Percentiles rank a stretch among this genome's conserved stretches.
phyloP scores from a whole-genome alignment of 352 stramenopile genomes.

The Pythium sp. region DNA sequence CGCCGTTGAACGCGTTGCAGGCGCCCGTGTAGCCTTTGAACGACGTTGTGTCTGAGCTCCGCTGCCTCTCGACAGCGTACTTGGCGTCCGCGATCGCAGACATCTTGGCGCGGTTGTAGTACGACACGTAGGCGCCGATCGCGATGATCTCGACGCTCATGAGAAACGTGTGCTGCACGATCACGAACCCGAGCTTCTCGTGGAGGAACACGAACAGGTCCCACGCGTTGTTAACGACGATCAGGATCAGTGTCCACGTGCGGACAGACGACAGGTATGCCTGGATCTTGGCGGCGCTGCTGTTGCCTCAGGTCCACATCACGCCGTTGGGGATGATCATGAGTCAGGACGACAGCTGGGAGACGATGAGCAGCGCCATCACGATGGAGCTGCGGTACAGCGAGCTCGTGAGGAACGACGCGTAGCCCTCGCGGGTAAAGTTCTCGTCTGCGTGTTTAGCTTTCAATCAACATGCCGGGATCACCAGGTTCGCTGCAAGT shows the following conservation, averaged over 20 bases:
- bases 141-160: conserved; percentile 28
- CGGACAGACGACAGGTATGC: conserved; percentile 35
- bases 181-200: conserved; percentile 27
- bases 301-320: conserved; percentile 22
- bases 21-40: conserved; percentile 18
- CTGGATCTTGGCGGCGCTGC: conserved; percentile 19
- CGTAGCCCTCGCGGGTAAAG: not conserved
- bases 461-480: not conserved
- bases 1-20: conserved; percentile 24
- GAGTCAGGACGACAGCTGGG: conserved; percentile 26
- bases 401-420: conserved; percentile 6
- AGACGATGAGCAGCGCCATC: not conserved
- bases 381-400: conserved; percentile 18
- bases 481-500: not conserved
- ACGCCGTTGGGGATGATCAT: conserved; percentile 33
- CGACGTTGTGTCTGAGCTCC: conserved; percentile 13
- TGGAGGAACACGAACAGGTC: conserved; percentile 23
- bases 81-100: conserved; percentile 8
- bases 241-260: conserved; percentile 31
- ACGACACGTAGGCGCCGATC: conserved; percentile 12
- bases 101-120: conserved; percentile 14
- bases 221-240: conserved; percentile 35
- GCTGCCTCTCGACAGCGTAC: conserved; percentile 17
- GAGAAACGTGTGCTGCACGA: conserved; percentile 32
- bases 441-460: conserved; percentile 1